Evolutionary conservation across 768 basidiomycete genomes (phyloP).

Genomic region (Mycena amicta): DNA sequence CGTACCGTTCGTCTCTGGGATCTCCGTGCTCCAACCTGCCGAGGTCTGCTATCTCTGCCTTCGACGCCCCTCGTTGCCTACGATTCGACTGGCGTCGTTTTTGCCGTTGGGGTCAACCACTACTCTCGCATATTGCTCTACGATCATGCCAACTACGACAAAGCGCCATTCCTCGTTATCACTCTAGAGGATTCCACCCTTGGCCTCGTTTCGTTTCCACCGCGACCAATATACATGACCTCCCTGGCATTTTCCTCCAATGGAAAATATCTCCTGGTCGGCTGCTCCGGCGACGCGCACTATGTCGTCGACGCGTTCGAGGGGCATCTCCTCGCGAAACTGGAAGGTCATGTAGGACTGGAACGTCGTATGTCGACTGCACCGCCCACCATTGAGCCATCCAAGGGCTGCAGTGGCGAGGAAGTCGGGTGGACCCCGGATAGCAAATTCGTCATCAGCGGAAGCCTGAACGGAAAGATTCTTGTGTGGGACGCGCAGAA

Average conservation of each 20-base stretch:
- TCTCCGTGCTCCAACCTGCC: conserved; percentile 74
- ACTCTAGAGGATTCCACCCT: conserved; percentile 82
- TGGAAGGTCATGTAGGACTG: conserved; percentile 83
- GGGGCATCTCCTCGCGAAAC: conserved; percentile 78
- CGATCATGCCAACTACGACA: conserved; percentile 85
- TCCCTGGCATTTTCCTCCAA: conserved; percentile 89
- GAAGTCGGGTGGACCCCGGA: conserved; percentile 96
- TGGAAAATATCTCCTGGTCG: conserved; percentile 87
- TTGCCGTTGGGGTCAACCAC: conserved; percentile 84
- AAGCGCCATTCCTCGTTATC: conserved; percentile 86
- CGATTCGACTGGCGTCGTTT: conserved; percentile 79
- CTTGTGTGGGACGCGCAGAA: conserved; percentile 83
- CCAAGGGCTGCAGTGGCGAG: conserved; percentile 85
- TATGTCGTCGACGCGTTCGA: conserved; percentile 93
- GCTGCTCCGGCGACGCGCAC: conserved; percentile 91
- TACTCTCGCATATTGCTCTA: conserved; percentile 84
- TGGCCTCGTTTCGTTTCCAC: conserved; percentile 76
- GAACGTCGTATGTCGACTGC: conserved; percentile 64
- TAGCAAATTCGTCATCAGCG: conserved; percentile 86
- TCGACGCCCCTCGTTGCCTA: conserved; percentile 81
- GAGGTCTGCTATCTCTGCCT: conserved; percentile 77
- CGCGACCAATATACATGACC: conserved; percentile 88
- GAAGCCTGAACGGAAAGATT: conserved; percentile 85
- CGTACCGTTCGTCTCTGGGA: conserved; percentile 97
- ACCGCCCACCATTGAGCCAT: conserved; percentile 62